Conservation (phyloP, 164 flowering plant genomes). For the Kalanchoe fedtschenkoi region DNA sequence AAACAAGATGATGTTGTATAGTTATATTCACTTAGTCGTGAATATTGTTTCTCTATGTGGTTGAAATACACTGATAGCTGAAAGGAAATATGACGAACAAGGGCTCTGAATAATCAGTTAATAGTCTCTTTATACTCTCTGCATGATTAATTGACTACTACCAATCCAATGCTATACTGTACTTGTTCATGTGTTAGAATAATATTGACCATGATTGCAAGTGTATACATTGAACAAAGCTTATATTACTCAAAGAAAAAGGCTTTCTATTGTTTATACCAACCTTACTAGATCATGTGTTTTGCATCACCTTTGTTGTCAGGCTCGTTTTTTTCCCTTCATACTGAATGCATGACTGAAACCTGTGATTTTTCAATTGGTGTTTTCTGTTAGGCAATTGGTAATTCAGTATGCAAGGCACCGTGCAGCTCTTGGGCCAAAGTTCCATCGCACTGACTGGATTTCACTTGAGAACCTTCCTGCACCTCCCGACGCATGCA, state of each 20-base stretch:
- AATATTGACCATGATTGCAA: background rate
- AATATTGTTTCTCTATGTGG: too few species aligned
- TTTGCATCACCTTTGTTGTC: background rate
- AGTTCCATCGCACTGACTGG: constrained; percentile 60
- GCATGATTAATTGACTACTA: background rate
- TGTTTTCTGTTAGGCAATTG: constrained; percentile 23
- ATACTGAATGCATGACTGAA: background rate
- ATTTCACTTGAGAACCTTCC: constrained; percentile 59
- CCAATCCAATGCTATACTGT: background rate
- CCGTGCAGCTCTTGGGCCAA: constrained; percentile 71
- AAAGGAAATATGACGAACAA: background rate
- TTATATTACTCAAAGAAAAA: background rate
- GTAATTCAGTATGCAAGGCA: constrained; percentile 65
- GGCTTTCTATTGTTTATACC: background rate
- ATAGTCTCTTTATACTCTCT: background rate
- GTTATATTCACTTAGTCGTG: too few species aligned
- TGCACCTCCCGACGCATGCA: constrained; percentile 59
- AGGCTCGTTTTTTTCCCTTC: background rate
- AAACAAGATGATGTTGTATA: too few species aligned
- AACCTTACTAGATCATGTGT: background rate
- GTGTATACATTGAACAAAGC: too few species aligned
- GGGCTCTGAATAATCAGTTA: background rate
- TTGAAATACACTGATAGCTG: background rate
- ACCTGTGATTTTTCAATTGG: background rate
- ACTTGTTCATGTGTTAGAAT: background rate